Evolutionary conservation across 1,284 basidiomycete species (phyloP), one percentile per base, ranked within the genome.

Genomic region (Fistulinella cinereoalba): DNA sequence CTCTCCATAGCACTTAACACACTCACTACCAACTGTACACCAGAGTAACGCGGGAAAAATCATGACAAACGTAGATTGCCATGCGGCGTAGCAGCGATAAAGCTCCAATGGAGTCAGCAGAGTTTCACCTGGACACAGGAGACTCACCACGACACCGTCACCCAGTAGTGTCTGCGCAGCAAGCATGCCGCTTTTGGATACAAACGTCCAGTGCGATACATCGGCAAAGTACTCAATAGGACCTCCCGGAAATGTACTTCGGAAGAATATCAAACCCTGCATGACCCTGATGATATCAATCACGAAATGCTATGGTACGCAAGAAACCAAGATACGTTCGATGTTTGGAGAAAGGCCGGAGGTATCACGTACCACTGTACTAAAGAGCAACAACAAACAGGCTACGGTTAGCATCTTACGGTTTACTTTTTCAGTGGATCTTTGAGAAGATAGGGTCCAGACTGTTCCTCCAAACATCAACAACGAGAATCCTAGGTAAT

Each of bases 111-210:
- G 25, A 27, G 6, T 27, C 12, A 27, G 12, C 25, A 27, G n/a
- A 27, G 25, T 27, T 32, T 22, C 16, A 9, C 29, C 11, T 18
- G 2, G 15, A 28, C 10, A 3, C 22, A 33, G 11, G 29, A 28
- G 18, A 54, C 57, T 47, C 22, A 67, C 65, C 9, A 67, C 53
- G 8, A 64, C 62, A 12, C 56, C 61, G 25, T 66, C 62, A 4
- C 61, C 55, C 29, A 62, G 53, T 32, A 64, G 52, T 1, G 62
- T 64, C 31, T 65, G 62, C 12, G 48, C 39, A 23, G 55, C 50
- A 44, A 56, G 65, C 4, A 67, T 36, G 3, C 47, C 46, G 39
- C 50, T 60, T 39, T 66, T 66, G 25, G 44, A 51, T 10, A 61
- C 41, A 38, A 56, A 65, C 11, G 62, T 65, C 25, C 47, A 44